These are phyloP conservation scores for Claviceps sp. DNA, from an alignment of 2,329 filamentous ascomycete genomes.

Conservation along the genomic window DNA sequence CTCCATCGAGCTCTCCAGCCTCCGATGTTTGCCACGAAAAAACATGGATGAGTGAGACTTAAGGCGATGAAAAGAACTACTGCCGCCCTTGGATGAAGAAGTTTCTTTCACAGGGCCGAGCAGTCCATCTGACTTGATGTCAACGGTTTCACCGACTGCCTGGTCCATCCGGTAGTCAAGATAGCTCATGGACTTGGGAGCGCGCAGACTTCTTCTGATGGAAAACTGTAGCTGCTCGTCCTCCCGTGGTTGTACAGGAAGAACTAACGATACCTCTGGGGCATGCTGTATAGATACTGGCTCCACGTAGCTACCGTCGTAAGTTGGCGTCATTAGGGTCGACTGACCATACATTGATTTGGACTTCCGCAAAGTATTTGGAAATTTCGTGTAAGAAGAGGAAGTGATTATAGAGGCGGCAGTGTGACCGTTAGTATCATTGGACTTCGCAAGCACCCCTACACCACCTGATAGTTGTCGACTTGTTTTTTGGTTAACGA, in stretches of 20 bases:
- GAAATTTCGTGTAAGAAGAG: conserved; percentile 29
- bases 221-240: conserved; percentile 13
- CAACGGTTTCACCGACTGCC: background rate
- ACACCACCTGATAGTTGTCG: background rate
- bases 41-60: conserved; percentile 30
- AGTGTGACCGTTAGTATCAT: background rate
- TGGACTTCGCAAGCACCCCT: background rate
- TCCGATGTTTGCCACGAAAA: conserved; percentile 25
- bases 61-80: conserved; percentile 18
- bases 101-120: conserved; percentile 23
- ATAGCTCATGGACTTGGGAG: conserved; percentile 44
- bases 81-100: conserved; percentile 16
- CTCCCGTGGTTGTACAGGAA: conserved; percentile 13
- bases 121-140: conserved; percentile 12
- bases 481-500: background rate
- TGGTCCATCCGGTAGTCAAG: conserved; percentile 13
- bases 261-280: conserved; percentile 3
- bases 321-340: conserved; percentile 7
- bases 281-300: conserved; percentile 4
- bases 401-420: background rate
- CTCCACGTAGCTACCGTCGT: background rate
- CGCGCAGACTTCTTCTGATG: conserved; percentile 19
- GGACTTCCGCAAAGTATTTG: conserved; percentile 38
- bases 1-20: conserved; percentile 18
- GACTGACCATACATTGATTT: conserved; percentile 37